Conservation (phyloP, 2,329 filamentous ascomycete species). For the Aspergillus fumigatus region DNA sequence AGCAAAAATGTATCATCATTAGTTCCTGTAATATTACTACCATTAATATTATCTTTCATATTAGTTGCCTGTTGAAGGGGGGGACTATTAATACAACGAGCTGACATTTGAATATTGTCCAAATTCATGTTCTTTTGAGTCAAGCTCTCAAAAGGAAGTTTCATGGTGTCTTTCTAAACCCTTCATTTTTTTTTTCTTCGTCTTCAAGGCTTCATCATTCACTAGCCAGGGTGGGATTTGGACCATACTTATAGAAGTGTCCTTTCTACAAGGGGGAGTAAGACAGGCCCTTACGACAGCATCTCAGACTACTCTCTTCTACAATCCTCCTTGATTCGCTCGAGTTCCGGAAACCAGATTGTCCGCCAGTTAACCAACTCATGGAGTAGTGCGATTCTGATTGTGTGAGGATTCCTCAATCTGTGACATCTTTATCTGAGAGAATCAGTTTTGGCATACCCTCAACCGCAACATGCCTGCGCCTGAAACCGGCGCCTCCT, state of each 20-base stretch:
- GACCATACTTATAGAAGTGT: background rate
- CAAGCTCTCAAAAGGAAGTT: background rate
- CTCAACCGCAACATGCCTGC: slow-evolving; percentile 7
- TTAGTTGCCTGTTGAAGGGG: background rate
- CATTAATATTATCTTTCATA: background rate
- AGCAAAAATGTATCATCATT: background rate
- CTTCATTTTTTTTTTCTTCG: background rate
- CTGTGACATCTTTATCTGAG: background rate
- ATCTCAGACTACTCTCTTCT: background rate
- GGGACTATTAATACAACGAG: background rate
- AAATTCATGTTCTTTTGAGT: background rate
- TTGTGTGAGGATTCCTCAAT: background rate
- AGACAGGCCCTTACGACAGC: background rate
- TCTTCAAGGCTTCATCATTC: background rate
- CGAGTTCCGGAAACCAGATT: background rate
- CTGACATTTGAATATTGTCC: background rate
- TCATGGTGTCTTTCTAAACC: background rate
- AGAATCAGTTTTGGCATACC: background rate
- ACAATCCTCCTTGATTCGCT: background rate
- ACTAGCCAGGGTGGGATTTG: background rate
- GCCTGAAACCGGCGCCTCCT: slow-evolving; percentile 5
- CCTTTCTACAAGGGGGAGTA: background rate
- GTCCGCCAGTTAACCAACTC: background rate
- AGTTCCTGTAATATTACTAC: background rate
- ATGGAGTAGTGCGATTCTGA: background rate